Percentiles rank a stretch among this genome's conserved stretches.
phyloP scores from a whole-genome alignment of 306 rosid species.

The Vicia faba region DNA sequence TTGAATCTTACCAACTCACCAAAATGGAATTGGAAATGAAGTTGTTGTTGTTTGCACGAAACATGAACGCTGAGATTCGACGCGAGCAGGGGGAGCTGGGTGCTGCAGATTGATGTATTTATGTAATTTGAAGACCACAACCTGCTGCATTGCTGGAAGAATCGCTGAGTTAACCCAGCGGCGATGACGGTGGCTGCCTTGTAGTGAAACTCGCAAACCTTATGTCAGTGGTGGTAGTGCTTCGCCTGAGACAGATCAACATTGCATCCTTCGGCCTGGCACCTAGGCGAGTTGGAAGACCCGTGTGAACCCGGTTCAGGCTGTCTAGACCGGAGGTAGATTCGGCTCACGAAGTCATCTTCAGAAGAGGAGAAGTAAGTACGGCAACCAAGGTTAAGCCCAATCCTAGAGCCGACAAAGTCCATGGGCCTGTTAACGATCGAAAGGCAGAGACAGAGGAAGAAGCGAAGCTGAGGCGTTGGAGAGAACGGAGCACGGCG shows the following conservation, averaged over 20 bases:
- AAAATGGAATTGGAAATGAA: too few relatives aligned
- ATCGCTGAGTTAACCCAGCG: conserved; percentile 97
- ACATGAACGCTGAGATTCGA: too few relatives aligned
- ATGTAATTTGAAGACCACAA: conserved; percentile 35
- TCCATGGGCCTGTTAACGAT: conserved; percentile 54
- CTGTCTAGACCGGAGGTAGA: conserved; percentile 71
- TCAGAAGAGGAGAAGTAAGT: conserved; percentile 80
- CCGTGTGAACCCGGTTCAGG: conserved; percentile 49
- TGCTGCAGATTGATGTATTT: too few relatives aligned
- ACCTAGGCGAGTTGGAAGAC: conserved; percentile 56
- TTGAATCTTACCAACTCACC: too few relatives aligned
- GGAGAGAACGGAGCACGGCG: too few relatives aligned
- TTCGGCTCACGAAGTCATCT: conserved; percentile 80
- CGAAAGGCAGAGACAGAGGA: too few relatives aligned
- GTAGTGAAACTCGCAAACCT: conserved; percentile 97
- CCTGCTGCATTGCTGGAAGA: conserved; percentile 99
- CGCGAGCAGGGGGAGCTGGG: too few relatives aligned
- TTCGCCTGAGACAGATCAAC: conserved; percentile 89
- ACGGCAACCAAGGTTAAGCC: conserved; percentile 87
- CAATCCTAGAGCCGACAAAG: conserved; percentile 73
- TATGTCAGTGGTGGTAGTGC: conserved; percentile 98
- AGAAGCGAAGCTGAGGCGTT: too few relatives aligned
- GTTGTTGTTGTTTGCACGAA: too few relatives aligned
- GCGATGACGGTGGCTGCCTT: conserved; percentile 90
- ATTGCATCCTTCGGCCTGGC: conserved; percentile 97